A percentile compares a stretch with the other conserved stretches of the same genome.
phyloP scores from a whole-genome alignment of 768 basidiomycete species.

The Lactifluus pinguis region DNA sequence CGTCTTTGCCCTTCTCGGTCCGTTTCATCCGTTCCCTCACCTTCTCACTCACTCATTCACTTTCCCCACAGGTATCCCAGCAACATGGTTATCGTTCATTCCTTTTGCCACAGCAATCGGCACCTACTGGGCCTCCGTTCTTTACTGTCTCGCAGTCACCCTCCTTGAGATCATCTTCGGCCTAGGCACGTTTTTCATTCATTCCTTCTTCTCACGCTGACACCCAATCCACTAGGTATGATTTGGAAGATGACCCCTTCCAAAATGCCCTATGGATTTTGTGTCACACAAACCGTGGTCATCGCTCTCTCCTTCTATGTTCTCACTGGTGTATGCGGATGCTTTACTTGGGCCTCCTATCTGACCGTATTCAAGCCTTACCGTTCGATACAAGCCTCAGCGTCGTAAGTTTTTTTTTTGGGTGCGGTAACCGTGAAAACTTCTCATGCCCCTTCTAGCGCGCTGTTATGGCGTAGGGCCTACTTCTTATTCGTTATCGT shows the following conservation, averaged over 20 bases:
- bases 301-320: constrained; percentile 20
- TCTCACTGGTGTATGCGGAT: constrained; percentile 22
- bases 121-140: constrained; percentile 39
- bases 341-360: constrained; percentile 22
- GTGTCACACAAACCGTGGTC: constrained; percentile 28
- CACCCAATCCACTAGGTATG: constrained; percentile 35
- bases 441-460: constrained; percentile 24
- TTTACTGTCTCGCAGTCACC: constrained; percentile 43
- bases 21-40: not conserved
- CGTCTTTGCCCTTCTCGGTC: constrained; percentile 11
- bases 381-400: constrained; percentile 2
- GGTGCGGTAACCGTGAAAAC: not conserved
- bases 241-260: constrained; percentile 55
- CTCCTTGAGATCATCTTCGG: constrained; percentile 49
- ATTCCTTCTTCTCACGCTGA: not conserved
- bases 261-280: constrained; percentile 50
- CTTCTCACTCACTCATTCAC: not conserved
- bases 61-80: constrained; percentile 2
- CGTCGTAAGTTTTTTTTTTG: constrained; percentile 9
- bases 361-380: constrained; percentile 17
- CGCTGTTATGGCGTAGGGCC: constrained; percentile 39
- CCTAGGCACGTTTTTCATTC: constrained; percentile 35
- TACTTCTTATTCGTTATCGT: constrained; percentile 38
- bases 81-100: constrained; percentile 35
- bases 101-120: constrained; percentile 37